Base-by-base conservation (phyloP, 129 eudicot species). In the Artemisia tridentata region DNA sequence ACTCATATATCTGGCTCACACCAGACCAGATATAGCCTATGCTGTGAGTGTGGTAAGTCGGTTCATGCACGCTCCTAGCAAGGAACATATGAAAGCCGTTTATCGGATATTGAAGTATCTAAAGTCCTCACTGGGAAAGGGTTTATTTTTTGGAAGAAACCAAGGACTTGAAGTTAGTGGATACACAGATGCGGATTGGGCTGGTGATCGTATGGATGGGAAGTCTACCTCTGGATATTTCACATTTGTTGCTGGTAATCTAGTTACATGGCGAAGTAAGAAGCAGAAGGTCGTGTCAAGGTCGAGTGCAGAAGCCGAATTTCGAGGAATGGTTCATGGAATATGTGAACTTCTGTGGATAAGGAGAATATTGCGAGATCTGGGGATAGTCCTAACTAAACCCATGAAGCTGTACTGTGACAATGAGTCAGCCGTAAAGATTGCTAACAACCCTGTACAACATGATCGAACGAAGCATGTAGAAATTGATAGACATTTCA, bases 1-100 rank as follows among this genome's bases (percentile, higher is more conserved):
- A 13, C 15, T 60, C 14, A 60, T 60, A 5, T 60, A 60, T 23
- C 3, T 60, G 41, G 65, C 65, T 60, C 65, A 60, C 31, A 60
- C 45, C 18, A 53, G 21, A 53, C 59, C 59, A 3, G 21, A 53
- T 16, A 53, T 53, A 14, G 59, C 18, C 5, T 53, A 12, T 16
- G 59, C 59, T 3, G 59, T 53, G 1, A 19, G 21, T 7, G 8
- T 53, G 20, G 59, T 53, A 14, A 53, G 59, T 53, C 6, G 8
- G 18, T 53, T 53, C 18, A 53, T 53, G 21, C 21, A 53, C 18
- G 1, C 18, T 3, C 9, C 59, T 0, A 53, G 41, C 18, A n/a
- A n/a, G 10, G 5, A 3, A 19, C 59, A 53, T n/a, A 53, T 17
- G 59, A 19, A 53, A 2, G 21, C 21, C 8, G 59, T 53, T 2